phyloP scores from a whole-genome alignment of 257 asterid genomes.

The Scutellaria barbata region DNA sequence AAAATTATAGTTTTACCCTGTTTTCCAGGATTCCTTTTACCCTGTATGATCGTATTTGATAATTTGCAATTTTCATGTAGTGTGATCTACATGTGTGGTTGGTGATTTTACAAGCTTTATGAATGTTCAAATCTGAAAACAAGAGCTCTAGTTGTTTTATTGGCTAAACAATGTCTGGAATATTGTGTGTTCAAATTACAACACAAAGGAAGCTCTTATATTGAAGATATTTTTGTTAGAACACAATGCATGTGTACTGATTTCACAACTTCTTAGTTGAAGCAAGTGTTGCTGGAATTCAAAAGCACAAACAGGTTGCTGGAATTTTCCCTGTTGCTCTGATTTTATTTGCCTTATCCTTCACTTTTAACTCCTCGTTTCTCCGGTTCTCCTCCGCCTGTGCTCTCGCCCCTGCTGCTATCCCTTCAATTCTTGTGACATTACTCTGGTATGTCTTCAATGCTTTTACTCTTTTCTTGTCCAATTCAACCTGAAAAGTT shows the following conservation, averaged over 20 bases:
- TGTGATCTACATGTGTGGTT: conserved; percentile 6
- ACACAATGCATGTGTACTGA: conserved; percentile 26
- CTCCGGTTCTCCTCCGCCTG: conserved; percentile 62
- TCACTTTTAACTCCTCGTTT: conserved; percentile 69
- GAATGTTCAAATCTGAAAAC: neutral
- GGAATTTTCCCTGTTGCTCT: conserved; percentile 81
- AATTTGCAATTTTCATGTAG: neutral
- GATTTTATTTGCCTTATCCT: conserved; percentile 69
- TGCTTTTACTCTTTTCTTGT: conserved; percentile 59
- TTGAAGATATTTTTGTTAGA: conserved; percentile 3
- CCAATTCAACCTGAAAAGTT: conserved; percentile 68
- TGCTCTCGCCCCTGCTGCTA: conserved; percentile 59
- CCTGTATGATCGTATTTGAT: neutral
- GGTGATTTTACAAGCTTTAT: conserved; percentile 9
- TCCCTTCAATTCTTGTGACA: conserved; percentile 50
- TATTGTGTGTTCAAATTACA: conserved; percentile 10
- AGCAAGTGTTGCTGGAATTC: conserved; percentile 35
- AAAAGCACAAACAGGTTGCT: conserved; percentile 68
- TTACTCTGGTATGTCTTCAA: conserved; percentile 41
- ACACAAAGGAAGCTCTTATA: conserved; percentile 5
- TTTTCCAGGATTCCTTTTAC: neutral
- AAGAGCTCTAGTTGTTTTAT: neutral
- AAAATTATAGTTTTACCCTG: neutral
- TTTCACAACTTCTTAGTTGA: neutral
- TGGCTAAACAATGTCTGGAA: neutral